Percentiles rank a stretch among this genome's conserved stretches.
phyloP scores from a whole-genome alignment of 352 stramenopile species.

The Lagenidium giganteum region DNA sequence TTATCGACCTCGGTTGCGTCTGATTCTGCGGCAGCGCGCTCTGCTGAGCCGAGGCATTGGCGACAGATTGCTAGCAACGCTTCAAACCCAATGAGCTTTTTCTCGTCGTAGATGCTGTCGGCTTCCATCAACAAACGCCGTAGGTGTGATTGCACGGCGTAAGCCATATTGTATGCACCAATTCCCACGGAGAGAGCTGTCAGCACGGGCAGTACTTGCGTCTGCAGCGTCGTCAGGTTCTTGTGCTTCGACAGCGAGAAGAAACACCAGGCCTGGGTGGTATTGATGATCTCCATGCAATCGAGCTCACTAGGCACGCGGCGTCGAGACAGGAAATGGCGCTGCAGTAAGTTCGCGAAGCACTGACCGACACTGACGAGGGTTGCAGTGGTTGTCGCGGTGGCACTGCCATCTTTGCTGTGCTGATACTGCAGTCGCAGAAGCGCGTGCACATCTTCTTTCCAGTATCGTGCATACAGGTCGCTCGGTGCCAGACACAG shows the following conservation, averaged over 20 bases:
- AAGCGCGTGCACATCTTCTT: slow-evolving; percentile 35
- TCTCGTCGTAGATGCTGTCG: slow-evolving; percentile 41
- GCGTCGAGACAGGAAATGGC: slow-evolving; percentile 23
- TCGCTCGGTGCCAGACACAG: slow-evolving; percentile 34
- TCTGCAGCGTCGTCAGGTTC: slow-evolving; percentile 19
- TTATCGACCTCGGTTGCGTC: slow-evolving; percentile 14
- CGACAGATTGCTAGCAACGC: slow-evolving; percentile 21
- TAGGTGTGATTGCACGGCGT: slow-evolving; percentile 45
- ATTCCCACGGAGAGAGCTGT: slow-evolving; percentile 36
- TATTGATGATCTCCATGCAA: slow-evolving; percentile 65
- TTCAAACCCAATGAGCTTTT: slow-evolving; percentile 49
- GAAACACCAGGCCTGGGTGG: slow-evolving; percentile 53
- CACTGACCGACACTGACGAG: slow-evolving; percentile 9
- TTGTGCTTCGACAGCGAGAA: slow-evolving; percentile 33
- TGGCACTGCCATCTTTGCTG: slow-evolving; percentile 27
- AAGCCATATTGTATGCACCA: slow-evolving; percentile 47
- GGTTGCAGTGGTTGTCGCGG: slow-evolving; percentile 1
- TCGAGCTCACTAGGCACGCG: slow-evolving; percentile 27
- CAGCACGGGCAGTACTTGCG: slow-evolving; percentile 21
- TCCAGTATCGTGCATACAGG: slow-evolving; percentile 50
- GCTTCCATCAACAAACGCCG: slow-evolving; percentile 35
- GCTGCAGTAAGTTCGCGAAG: slow-evolving; percentile 24
- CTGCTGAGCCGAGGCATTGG: not conserved
- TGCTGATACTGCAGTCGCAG: slow-evolving; percentile 38
- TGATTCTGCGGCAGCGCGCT: no score